A percentile compares a stretch with the other conserved stretches of the same genome.
phyloP scores from a whole-genome alignment of 2,329 filamentous ascomycete genomes.

The Aureobasidium sp. region DNA sequence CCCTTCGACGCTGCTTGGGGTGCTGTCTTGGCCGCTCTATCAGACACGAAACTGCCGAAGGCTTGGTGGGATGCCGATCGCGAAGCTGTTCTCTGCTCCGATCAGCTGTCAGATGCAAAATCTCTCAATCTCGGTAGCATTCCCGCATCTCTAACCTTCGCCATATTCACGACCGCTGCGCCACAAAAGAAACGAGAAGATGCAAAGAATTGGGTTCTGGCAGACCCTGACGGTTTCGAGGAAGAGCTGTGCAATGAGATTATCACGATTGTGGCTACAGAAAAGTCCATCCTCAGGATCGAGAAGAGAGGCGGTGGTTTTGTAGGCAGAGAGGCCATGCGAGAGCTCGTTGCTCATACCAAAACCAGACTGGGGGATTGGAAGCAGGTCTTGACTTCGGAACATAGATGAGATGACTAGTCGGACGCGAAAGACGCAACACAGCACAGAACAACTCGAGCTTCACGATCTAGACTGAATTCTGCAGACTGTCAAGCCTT shows the following conservation, averaged over 20 bases:
- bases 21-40: conserved; percentile 71
- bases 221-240: conserved; percentile 86
- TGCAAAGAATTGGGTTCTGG: conserved; percentile 59
- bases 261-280: conserved; percentile 76
- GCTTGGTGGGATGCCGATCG: conserved; percentile 80
- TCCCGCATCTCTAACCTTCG: conserved; percentile 71
- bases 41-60: conserved; percentile 66
- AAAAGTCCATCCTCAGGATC: conserved; percentile 54
- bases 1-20: conserved; percentile 89
- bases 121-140: conserved; percentile 56
- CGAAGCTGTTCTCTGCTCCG: conserved; percentile 70
- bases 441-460: neutral
- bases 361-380: conserved; percentile 59
- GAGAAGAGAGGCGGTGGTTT: conserved; percentile 78
- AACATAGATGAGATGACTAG: conserved; percentile 6
- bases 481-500: neutral
- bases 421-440: neutral
- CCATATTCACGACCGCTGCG: conserved; percentile 60
- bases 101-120: conserved; percentile 47
- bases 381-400: conserved; percentile 20
- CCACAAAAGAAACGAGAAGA: conserved; percentile 40
- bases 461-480: neutral
- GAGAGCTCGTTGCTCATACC: conserved; percentile 50
- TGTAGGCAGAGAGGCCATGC: conserved; percentile 58
- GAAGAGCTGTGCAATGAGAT: conserved; percentile 76